Evolutionary conservation across 305 asterid species (phyloP).

Genomic region (Rubia tinctorum): DNA sequence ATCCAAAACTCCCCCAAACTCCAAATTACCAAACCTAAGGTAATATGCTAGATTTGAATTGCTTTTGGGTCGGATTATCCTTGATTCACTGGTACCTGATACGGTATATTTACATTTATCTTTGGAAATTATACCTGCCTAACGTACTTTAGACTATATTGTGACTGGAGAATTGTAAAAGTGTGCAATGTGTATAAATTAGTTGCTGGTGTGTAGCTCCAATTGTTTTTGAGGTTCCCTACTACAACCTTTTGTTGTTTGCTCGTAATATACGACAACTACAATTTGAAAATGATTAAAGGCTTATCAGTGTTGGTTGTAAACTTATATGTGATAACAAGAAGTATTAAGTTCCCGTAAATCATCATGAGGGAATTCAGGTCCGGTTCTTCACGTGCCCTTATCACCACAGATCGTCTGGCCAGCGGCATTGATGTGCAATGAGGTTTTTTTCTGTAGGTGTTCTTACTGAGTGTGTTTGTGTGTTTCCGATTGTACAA

Average conservation of each 20-base stretch:
- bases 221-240: background rate
- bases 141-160: no score
- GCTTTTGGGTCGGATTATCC: no score
- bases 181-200: background rate
- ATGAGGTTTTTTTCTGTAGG: no score
- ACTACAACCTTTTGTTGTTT: background rate
- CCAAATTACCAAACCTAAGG: no score
- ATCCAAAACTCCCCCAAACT: no score
- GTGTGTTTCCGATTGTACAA: background rate
- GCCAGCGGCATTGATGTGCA: slow-evolving; percentile 97
- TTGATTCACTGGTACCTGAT: background rate
- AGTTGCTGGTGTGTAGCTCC: background rate
- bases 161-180: background rate
- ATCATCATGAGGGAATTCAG: slow-evolving; percentile 86
- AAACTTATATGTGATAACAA: no score
- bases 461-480: no score
- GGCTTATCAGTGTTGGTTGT: no score
- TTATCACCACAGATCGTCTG: slow-evolving; percentile 82
- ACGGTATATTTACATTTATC: background rate
- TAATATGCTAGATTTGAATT: no score
- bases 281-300: background rate
- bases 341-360: background rate
- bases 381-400: slow-evolving; percentile 88
- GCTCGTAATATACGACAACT: background rate
- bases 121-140: background rate